Base-by-base conservation (phyloP, 31 red algal genomes). In the Asparagopsis taxiformis region DNA sequence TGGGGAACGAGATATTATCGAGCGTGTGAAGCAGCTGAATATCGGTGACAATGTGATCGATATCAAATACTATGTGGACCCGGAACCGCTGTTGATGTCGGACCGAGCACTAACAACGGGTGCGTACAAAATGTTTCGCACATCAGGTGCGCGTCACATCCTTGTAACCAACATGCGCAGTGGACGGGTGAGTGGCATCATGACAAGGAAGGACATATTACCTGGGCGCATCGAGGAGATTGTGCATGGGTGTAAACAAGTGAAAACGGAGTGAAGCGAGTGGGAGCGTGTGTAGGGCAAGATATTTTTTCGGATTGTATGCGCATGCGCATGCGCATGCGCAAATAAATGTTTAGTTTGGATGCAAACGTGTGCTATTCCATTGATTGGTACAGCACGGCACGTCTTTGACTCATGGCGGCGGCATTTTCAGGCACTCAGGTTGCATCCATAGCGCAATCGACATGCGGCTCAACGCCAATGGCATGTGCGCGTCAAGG, bases 41-140 rank as follows among this genome's bases (percentile, higher is more conserved):
- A n/a, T 82, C 6, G 29, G 50, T 20, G 59, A 89, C 30, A 3
- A 11, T 29, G 46, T 72, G 19, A 55, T 94, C 7, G 84, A 94
- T 54, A 64, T 94, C 1, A 85, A 64, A 36, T 36, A 54, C 19
- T 79, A 88, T 52, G 62, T 94, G 35, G 72, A 94, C 60, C 73
- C 75, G 30, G 86, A 94, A 31, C 91, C 91, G 17, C 50, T 85
- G 62, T 34, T 94, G 15, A 80, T 94, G 36, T 84, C 84, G 3
- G 82, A 94, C 52, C 64, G 70, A 37, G 81, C 91, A 51, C 70
- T 68, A 23, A 54, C 82, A 7, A 55, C 55, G 16, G 68, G 65
- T 31, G 85, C 85, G 22, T 76, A 76, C 58, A 30, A 24, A 15
- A 22, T 89, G 36, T 77, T 89, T 41, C 74, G 74, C n/a, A 15